Evolutionary conservation across 768 basidiomycete species (phyloP).

Genomic region (Mycena pura): DNA sequence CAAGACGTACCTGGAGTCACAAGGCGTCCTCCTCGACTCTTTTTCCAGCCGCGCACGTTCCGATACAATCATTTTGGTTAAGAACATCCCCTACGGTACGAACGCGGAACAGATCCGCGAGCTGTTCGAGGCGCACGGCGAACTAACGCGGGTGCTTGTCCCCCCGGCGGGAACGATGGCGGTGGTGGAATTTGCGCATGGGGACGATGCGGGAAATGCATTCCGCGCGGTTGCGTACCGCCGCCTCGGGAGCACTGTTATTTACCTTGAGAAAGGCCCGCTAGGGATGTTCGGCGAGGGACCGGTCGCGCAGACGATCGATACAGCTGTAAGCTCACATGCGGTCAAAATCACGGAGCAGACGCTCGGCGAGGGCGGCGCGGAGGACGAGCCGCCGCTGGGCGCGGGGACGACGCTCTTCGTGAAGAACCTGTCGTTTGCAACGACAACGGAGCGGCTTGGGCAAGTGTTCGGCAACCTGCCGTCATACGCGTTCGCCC

Average conservation of each 20-base stretch:
- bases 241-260: slow-evolving; percentile 84
- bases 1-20: slow-evolving; percentile 84
- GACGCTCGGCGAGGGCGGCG: slow-evolving; percentile 36
- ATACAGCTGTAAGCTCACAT: slow-evolving; percentile 12
- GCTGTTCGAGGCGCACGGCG: slow-evolving; percentile 80
- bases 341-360: slow-evolving; percentile 53
- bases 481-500: slow-evolving; percentile 84
- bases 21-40: slow-evolving; percentile 69
- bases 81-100: slow-evolving; percentile 96
- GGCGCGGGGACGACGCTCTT: slow-evolving; percentile 84
- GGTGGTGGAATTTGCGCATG: slow-evolving; percentile 83
- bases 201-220: slow-evolving; percentile 73
- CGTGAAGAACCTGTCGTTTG: slow-evolving; percentile 94
- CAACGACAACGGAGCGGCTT: slow-evolving; percentile 82
- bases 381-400: slow-evolving; percentile 52
- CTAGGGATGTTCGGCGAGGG: slow-evolving; percentile 76
- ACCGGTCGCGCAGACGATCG: slow-evolving; percentile 28
- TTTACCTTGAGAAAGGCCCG: slow-evolving; percentile 95
- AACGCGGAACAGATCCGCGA: slow-evolving; percentile 75
- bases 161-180: slow-evolving; percentile 95
- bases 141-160: slow-evolving; percentile 72
- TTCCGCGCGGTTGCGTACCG: slow-evolving; percentile 87
- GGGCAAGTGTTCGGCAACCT: slow-evolving; percentile 73
- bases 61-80: slow-evolving; percentile 86
- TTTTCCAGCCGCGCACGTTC: slow-evolving; percentile 66